A percentile compares a stretch with the other conserved stretches of the same genome.
phyloP scores from a whole-genome alignment of 2,329 filamentous ascomycete species.

The Ceratocystis variospora region DNA sequence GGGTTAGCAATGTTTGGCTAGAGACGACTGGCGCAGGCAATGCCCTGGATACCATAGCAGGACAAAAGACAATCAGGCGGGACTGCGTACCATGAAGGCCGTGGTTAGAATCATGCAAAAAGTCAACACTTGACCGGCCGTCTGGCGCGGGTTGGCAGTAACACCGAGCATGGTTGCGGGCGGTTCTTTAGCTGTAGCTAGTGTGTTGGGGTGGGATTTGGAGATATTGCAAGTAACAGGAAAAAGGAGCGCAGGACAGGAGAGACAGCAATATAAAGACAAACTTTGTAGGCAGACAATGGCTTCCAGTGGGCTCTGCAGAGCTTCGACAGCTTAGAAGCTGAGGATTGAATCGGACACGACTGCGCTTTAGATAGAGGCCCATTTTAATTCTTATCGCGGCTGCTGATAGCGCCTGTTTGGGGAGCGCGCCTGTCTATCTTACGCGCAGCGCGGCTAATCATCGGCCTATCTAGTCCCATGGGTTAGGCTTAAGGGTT shows the following conservation, averaged over 20 bases:
- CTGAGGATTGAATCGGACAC: slow-evolving; percentile 1
- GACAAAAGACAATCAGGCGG: neutral
- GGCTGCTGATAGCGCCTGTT: neutral
- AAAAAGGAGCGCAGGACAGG: neutral
- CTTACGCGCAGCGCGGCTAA: neutral
- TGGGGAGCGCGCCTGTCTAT: neutral
- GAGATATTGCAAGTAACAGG: neutral
- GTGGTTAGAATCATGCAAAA: slow-evolving; percentile 82
- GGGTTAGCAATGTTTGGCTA: slow-evolving; percentile 1
- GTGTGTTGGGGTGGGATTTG: too few relatives aligned
- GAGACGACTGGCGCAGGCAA: neutral
- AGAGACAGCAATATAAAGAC: neutral
- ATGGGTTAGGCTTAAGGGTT: too few relatives aligned
- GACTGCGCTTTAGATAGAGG: neutral
- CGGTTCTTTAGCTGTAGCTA: neutral
- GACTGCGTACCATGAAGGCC: slow-evolving; percentile 63
- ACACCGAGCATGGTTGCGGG: slow-evolving; percentile 47
- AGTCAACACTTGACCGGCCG: slow-evolving; percentile 70
- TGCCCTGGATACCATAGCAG: neutral
- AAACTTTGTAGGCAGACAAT: neutral
- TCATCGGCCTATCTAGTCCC: neutral
- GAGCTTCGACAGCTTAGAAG: neutral
- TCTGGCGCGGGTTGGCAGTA: slow-evolving; percentile 64
- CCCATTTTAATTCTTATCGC: neutral
- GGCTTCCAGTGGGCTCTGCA: neutral